Evolutionary conservation across 164 flowering plant genomes (phyloP).

Genomic region (Aristolochia californica): DNA sequence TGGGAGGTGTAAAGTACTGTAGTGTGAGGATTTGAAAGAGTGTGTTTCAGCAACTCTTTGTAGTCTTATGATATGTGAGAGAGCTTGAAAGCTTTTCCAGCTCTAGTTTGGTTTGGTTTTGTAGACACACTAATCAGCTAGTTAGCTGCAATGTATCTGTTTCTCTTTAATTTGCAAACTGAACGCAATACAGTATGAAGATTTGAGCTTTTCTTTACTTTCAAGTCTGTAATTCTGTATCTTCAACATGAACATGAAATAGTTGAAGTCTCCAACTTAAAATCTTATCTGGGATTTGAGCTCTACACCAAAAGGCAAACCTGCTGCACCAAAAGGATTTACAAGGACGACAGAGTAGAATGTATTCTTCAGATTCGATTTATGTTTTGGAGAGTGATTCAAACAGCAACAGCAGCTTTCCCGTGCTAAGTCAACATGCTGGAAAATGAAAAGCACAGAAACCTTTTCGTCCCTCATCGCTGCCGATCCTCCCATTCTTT

Average conservation of each 20-base stretch:
- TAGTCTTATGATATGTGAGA: neutral
- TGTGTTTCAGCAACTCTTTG: no score
- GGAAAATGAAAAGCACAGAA: slow-evolving; percentile 5
- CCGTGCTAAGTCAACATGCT: slow-evolving; percentile 10
- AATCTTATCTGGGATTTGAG: no score
- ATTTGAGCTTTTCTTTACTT: slow-evolving; percentile 1
- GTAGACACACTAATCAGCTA: slow-evolving; percentile 5
- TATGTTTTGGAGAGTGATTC: neutral
- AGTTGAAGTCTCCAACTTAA: no score
- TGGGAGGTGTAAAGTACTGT: neutral
- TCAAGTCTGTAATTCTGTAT: neutral
- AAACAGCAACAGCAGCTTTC: slow-evolving; percentile 4
- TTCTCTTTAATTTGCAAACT: neutral
- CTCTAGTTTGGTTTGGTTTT: slow-evolving; percentile 2
- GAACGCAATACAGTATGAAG: neutral
- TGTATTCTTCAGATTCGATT: neutral
- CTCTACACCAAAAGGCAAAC: neutral
- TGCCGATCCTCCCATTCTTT: neutral
- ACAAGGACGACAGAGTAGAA: neutral
- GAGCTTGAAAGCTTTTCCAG: neutral
- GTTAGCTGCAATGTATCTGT: neutral
- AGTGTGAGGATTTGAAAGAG: neutral
- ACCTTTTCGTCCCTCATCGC: neutral
- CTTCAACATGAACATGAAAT: no score
- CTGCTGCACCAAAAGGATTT: neutral